A percentile compares a stretch with the other conserved stretches of the same genome.
phyloP scores from a whole-genome alignment of 2,329 filamentous ascomycete species.

The Cercospora brassicicola region DNA sequence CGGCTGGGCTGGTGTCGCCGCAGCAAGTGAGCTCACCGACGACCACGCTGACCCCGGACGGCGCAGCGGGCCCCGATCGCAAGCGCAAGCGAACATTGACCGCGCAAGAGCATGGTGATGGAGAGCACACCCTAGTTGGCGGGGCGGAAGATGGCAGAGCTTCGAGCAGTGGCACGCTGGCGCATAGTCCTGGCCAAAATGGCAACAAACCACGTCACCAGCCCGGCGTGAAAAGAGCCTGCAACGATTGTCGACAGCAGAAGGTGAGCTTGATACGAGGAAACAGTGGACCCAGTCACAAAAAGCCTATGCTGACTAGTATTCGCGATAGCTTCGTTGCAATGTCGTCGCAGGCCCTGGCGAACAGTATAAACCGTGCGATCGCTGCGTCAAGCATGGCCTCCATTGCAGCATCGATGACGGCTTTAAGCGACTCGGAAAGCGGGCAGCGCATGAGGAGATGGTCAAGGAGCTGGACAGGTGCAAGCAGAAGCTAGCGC shows the following conservation, averaged over 20 bases:
- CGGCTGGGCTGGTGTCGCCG: constrained; percentile 21
- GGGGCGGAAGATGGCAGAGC: constrained; percentile 24
- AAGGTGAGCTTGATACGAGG: constrained; percentile 58
- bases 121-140: constrained; percentile 18
- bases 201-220: constrained; percentile 35
- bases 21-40: constrained; percentile 22
- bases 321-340: constrained; percentile 65
- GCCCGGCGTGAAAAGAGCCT: constrained; percentile 69
- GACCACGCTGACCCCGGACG: constrained; percentile 17
- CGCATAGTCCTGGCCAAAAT: constrained; percentile 24
- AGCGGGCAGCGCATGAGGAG: constrained; percentile 78
- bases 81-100: constrained; percentile 29
- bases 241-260: constrained; percentile 82
- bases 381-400: constrained; percentile 74
- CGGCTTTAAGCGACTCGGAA: constrained; percentile 81
- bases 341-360: constrained; percentile 75
- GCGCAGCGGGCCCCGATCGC: constrained; percentile 14
- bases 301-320: constrained; percentile 7
- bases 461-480: constrained; percentile 81
- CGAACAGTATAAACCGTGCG: constrained; percentile 66
- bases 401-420: constrained; percentile 83
- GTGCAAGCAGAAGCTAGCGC: constrained; percentile 37
- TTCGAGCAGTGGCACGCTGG: constrained; percentile 22
- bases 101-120: constrained; percentile 18
- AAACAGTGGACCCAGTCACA: background rate